Evolutionary conservation across 2,329 filamentous ascomycete species (phyloP), one percentile per base, ranked within the genome.

Genomic region (Epichloe coenophiala): DNA sequence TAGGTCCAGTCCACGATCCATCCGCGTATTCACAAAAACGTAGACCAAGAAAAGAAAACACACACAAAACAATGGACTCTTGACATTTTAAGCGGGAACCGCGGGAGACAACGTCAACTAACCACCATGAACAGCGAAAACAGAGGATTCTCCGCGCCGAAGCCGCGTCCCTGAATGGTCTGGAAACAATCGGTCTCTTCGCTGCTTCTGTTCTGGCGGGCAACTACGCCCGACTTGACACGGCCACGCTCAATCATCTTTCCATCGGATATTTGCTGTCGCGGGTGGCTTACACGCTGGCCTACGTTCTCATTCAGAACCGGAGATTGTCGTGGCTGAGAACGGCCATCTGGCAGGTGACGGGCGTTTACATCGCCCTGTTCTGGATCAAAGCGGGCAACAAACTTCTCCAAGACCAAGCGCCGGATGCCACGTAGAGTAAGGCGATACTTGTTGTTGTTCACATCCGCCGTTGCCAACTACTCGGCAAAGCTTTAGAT

Each of bases 131-230:
- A n/a, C 53, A 77, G 61, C 70, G 68, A 31, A 77, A 83, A 59
- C 79, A 78, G 58, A 70, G 71, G 48, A 68, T 76, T 35, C 61
- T 79, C 40, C 72, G 77, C 47, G 69, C 73, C 31, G 74, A 83
- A 58, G 73, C 76, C 19, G 71, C 73, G 4, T 57, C 63, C 11
- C 58, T 61, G 44, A 75, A 75, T 56, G 68, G 63, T 53, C 64
- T 71, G 53, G 71, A 75, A 60, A 71, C 68, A 5, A 55, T 75
- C 11, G 69, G 69, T 44, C 58, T 71, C 54, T 73, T 65, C 57
- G 66, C 71, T 17, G 67, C 67, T 2, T 66, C 62, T 39, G 65
- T 77, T 19, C 63, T 70, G 33, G 73, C 72, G 15, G 73, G 68
- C 55, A 75, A 74, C 58, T 58, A 61, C 13, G 63, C 71, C 4